Percentiles rank a stretch among this genome's conserved stretches.
phyloP scores from a whole-genome alignment of 2,329 filamentous ascomycete genomes.

The Monascus ruber region DNA sequence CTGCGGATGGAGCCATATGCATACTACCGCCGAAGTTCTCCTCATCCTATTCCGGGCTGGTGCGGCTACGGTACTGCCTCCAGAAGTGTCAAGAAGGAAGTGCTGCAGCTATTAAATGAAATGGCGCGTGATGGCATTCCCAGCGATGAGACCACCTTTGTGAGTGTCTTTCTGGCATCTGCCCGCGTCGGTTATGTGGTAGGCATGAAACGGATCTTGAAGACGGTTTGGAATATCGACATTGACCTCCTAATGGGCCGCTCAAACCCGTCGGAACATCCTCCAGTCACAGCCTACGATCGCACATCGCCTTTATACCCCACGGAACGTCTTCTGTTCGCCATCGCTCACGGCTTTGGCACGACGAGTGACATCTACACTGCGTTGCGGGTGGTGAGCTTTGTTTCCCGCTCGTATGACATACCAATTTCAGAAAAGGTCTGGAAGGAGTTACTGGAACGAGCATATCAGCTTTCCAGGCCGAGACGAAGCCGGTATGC shows the following conservation, averaged over 20 bases:
- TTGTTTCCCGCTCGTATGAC: conserved; percentile 48
- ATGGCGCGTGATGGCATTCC: conserved; percentile 36
- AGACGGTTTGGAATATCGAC: conserved; percentile 45
- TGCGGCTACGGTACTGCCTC: conserved; percentile 18
- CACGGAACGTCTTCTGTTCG: conserved; percentile 46
- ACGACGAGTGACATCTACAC: conserved; percentile 51
- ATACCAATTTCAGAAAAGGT: conserved; percentile 46
- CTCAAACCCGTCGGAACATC: conserved; percentile 19
- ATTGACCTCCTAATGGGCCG: conserved; percentile 29
- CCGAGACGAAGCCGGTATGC: conserved; percentile 24
- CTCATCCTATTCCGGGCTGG: conserved; percentile 11
- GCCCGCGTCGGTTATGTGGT: conserved; percentile 41
- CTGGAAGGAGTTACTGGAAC: conserved; percentile 58
- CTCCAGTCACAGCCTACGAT: conserved; percentile 30
- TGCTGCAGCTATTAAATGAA: conserved; percentile 33
- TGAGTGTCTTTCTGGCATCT: conserved; percentile 42
- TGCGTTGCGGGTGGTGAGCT: conserved; percentile 50
- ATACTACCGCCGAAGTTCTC: conserved; percentile 18
- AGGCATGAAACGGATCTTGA: conserved; percentile 38
- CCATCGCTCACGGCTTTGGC: conserved; percentile 59
- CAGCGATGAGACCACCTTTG: conserved; percentile 43
- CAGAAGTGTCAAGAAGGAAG: conserved; percentile 22
- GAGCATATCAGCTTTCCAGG: conserved; percentile 50
- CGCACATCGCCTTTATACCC: conserved; percentile 47
- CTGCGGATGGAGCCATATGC: conserved; percentile 22